phyloP scores from a whole-genome alignment of 768 basidiomycete genomes.

The Hypholoma sublateritium region DNA sequence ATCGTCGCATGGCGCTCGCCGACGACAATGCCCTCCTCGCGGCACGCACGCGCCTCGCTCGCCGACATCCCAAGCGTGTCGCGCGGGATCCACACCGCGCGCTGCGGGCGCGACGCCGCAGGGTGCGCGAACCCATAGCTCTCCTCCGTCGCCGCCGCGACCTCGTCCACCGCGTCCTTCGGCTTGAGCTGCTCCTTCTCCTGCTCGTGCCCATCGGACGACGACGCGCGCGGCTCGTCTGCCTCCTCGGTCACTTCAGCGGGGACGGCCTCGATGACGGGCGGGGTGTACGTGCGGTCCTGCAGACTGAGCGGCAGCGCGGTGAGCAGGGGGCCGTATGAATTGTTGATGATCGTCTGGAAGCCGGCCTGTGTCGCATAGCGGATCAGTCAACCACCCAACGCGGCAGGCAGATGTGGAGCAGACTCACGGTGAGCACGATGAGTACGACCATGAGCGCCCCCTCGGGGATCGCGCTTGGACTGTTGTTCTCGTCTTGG shows the following conservation, averaged over 20 bases:
- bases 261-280: slow-evolving; percentile 4
- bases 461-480: slow-evolving; percentile 71
- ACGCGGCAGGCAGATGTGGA: neutral
- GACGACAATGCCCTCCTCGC: slow-evolving; percentile 58
- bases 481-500: slow-evolving; percentile 46
- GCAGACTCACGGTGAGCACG: slow-evolving; percentile 65
- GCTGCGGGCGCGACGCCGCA: slow-evolving; percentile 70
- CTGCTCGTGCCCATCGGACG: slow-evolving; percentile 7
- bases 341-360: slow-evolving; percentile 72
- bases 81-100: slow-evolving; percentile 81
- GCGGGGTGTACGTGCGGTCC: slow-evolving; percentile 54
- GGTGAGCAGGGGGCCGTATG: slow-evolving; percentile 75
- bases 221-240: neutral
- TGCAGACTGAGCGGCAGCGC: slow-evolving; percentile 79
- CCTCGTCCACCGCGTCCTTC: slow-evolving; percentile 12
- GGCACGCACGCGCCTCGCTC: slow-evolving; percentile 54
- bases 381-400: neutral
- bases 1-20: slow-evolving; percentile 31
- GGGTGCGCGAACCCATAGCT: slow-evolving; percentile 87
- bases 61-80: slow-evolving; percentile 67
- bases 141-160: slow-evolving; percentile 28
- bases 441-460: slow-evolving; percentile 86
- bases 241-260: neutral
- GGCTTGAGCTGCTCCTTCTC: slow-evolving; percentile 7
- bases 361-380: slow-evolving; percentile 52